Base-by-base conservation (phyloP, 208 protist species). In the Leishmania mexicana region DNA sequence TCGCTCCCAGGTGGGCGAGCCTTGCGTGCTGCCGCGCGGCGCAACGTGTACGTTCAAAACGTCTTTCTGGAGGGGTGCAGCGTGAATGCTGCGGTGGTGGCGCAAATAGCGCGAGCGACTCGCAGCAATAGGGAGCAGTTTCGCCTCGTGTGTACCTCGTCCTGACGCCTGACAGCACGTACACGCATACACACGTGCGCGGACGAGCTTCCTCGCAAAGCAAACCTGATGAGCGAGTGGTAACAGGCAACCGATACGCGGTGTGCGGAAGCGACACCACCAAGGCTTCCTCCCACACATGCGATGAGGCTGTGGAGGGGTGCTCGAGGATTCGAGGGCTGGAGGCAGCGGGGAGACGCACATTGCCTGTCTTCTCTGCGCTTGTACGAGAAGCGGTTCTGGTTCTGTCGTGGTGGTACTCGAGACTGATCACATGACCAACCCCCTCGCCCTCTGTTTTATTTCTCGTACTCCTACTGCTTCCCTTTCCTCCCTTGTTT, bases 31-130 rank as follows among this genome's bases (percentile, higher is more conserved):
- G 83, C 83, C 0, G 83, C 79, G 5, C 85, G 88, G 3, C 86
- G 83, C 31, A 89, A 92, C 73, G 77, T 76, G n/a, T 89, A 83
- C 57, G 28, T 92, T 67, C 74, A 82, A 45, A 60, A 85, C n/a
- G 70, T 92, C 1, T 89, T 83, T 40, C 51, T 88, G 17, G 68
- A 81, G 31, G 88, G 88, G 1, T 89, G 81, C 62, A 92, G 88
- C 28, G 83, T 92, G 21, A 92, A 92, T 51, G 28, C 76, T 1
- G 88, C 83, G 10, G 88, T 88, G 8, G 77, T 86, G 58, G 57
- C 54, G 54, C 88, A 91, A 19, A 76, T 91, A 35, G 77, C 45
- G 13, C 77, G 65, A 24, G 81, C 83, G 21, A 87, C 82, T 7
- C 64, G 79, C 3, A 47, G 49, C 24, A 91, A 91, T 64, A 81